A percentile compares a stretch with the other conserved stretches of the same genome.
Evolutionary conservation across 495 filamentous ascomycete genomes (phyloP).

Genomic region (Hypoxylon fuscum): DNA sequence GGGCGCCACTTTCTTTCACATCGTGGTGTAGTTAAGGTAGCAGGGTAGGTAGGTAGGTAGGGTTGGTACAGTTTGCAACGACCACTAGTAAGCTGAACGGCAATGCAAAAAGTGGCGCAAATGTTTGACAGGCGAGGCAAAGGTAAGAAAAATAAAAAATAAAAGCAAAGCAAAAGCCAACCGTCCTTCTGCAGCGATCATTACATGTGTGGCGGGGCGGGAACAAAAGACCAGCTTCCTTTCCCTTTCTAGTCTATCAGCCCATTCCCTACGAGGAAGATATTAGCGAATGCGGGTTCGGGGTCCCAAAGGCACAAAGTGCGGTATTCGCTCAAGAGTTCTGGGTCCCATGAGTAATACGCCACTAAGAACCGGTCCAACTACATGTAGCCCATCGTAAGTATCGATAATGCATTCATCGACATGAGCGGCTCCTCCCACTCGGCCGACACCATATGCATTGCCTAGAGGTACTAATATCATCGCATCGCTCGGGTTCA

Average conservation of each 20-base stretch:
- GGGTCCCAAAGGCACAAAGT: constrained; percentile 25
- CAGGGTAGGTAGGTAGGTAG: not conserved
- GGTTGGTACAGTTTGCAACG: not conserved
- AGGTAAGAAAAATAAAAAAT: constrained; percentile 1
- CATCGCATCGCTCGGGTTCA: constrained; percentile 9
- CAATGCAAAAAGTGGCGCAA: constrained; percentile 15
- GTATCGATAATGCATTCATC: not conserved
- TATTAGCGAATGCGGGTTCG: constrained; percentile 38
- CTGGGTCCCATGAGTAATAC: not conserved
- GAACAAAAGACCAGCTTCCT: constrained; percentile 31
- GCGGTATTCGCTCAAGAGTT: not conserved
- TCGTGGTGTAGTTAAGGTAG: not conserved
- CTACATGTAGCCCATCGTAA: not conserved
- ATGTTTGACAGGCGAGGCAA: constrained; percentile 7
- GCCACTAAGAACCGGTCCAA: not conserved
- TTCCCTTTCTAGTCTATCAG: constrained; percentile 34
- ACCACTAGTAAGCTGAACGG: not conserved
- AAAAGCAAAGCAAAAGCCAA: constrained; percentile 26
- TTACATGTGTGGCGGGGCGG: constrained; percentile 39
- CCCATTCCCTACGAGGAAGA: constrained; percentile 38
- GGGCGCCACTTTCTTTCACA: not conserved
- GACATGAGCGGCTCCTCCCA: constrained; percentile 32
- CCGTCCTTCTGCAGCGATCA: constrained; percentile 26
- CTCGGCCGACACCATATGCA: constrained; percentile 34
- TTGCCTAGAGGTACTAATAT: no score